Percentiles rank a stretch among this genome's conserved stretches.
These are phyloP conservation scores for Plasmodium vivax DNA, from an alignment of 169 alveolate species.

Conservation along the genomic window DNA sequence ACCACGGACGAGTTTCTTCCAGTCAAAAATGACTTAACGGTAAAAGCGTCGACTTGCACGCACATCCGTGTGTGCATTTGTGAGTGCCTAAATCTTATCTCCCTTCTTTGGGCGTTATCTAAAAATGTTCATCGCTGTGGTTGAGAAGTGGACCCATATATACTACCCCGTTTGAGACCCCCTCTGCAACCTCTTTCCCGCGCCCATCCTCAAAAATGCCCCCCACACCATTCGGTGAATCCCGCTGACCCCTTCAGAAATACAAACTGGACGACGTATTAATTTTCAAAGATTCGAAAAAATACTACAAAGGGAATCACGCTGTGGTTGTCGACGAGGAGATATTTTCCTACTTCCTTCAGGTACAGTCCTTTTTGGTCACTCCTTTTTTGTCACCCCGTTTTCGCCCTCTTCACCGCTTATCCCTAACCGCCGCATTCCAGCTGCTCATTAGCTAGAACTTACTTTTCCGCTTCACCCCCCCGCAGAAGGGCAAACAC, in stretches of 20 bases:
- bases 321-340: conserved; percentile 27
- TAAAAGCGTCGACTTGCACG: conserved; percentile 2
- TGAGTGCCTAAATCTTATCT: background rate
- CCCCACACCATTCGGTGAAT: background rate
- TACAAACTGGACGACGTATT: conserved; percentile 50
- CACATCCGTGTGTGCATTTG: background rate
- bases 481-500: conserved; percentile 27
- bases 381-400: background rate
- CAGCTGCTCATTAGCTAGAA: background rate
- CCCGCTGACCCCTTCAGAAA: conserved; percentile 6
- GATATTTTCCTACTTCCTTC: conserved; percentile 21
- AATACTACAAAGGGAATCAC: conserved; percentile 24
- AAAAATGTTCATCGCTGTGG: background rate
- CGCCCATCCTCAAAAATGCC: background rate
- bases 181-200: background rate
- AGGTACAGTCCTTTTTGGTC: background rate
- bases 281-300: conserved; percentile 32
- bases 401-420: background rate
- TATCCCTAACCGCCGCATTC: background rate
- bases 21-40: conserved; percentile 35
- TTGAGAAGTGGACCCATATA: background rate
- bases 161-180: background rate
- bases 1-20: conserved; percentile 17
- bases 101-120: background rate
- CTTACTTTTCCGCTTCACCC: background rate